These are phyloP conservation scores for Fraxinus quadrangulata DNA, from an alignment of 257 asterid species.

Conservation along the genomic window DNA sequence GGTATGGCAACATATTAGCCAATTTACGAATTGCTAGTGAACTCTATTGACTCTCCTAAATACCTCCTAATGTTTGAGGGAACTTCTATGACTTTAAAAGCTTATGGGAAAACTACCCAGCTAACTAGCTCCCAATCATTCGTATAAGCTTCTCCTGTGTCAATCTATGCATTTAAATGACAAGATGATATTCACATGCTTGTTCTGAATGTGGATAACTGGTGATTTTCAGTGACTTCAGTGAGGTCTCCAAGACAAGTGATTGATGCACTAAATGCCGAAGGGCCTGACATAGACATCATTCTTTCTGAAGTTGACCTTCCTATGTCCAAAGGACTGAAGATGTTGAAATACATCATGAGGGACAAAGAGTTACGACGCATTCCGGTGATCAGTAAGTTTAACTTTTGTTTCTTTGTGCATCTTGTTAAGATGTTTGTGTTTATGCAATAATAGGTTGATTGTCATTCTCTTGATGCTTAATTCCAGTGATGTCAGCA, in stretches of 20 bases:
- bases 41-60: neutral
- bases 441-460: neutral
- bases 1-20: neutral
- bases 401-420: neutral
- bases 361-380: constrained; percentile 39
- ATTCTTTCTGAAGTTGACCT: constrained; percentile 59
- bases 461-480: neutral
- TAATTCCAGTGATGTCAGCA: constrained; percentile 46
- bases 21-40: neutral
- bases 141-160: neutral
- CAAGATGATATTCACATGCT: neutral
- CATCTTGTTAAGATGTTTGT: neutral
- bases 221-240: constrained; percentile 50
- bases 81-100: neutral
- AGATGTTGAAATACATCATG: constrained; percentile 52
- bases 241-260: constrained; percentile 50
- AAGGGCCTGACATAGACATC: constrained; percentile 53
- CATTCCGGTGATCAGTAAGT: constrained; percentile 69
- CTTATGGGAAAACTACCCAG: too few species aligned
- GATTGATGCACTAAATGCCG: constrained; percentile 40
- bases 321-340: constrained; percentile 54
- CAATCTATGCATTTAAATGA: neutral
- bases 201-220: neutral
- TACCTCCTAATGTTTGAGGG: neutral
- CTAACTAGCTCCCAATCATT: neutral